phyloP scores from a whole-genome alignment of 1,284 basidiomycete species.

The Cutaneotrichosporon dermatis region DNA sequence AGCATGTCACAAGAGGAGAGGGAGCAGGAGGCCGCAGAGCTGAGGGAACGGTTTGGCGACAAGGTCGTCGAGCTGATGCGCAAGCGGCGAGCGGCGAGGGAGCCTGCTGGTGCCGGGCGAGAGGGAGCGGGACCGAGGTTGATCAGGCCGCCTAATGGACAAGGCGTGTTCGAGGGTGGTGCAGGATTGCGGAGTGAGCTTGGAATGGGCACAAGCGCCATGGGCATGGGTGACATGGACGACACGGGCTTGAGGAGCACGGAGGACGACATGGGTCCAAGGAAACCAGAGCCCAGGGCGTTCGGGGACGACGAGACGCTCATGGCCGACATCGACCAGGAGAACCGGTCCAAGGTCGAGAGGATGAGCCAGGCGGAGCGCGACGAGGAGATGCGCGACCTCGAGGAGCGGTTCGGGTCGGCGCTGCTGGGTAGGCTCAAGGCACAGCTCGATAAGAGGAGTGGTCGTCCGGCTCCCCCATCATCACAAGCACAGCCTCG shows the following conservation, averaged over 20 bases:
- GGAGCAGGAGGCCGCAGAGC: constrained; percentile 59
- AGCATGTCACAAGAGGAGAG: constrained; percentile 60
- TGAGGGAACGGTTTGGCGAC: constrained; percentile 63
- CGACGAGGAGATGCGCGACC: constrained; percentile 58
- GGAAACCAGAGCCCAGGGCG: too few species aligned
- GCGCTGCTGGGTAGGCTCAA: constrained; percentile 60
- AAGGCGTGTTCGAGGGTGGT: not conserved
- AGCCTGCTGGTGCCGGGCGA: not conserved
- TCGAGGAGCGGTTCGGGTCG: constrained; percentile 63
- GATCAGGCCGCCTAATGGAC: not conserved
- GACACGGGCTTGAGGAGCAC: too few species aligned
- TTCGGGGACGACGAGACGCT: too few species aligned
- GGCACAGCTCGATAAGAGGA: constrained; percentile 48
- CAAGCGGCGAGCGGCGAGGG: constrained; percentile 45
- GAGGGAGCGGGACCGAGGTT: not conserved
- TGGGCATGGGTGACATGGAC: too few species aligned
- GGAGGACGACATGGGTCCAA: too few species aligned
- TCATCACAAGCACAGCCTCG: too few species aligned
- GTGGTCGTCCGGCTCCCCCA: too few species aligned
- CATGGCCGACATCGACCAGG: not conserved
- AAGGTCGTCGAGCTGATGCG: constrained; percentile 57
- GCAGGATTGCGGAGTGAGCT: too few species aligned
- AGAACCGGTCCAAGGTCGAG: constrained; percentile 52
- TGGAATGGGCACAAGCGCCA: too few species aligned
- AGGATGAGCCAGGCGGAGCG: constrained; percentile 60